phyloP scores from a whole-genome alignment of 2,329 filamentous ascomycete species.

The Microsporum canis region DNA sequence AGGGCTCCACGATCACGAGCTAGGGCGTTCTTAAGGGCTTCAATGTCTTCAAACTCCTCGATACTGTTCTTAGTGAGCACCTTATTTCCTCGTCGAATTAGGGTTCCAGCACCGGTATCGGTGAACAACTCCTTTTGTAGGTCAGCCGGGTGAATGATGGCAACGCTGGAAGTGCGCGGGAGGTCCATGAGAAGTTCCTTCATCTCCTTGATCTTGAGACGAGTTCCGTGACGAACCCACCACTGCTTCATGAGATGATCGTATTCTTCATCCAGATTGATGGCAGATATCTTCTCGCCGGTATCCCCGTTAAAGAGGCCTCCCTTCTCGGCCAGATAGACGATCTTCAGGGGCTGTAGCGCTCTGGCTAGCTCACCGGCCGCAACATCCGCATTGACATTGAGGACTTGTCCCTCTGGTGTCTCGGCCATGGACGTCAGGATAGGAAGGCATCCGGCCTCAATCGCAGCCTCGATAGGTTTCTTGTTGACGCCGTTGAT shows the following conservation, averaged over 20 bases:
- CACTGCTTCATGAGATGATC: conserved; percentile 83
- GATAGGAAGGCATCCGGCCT: conserved; percentile 82
- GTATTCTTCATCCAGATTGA: conserved; percentile 95
- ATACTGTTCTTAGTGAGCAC: conserved; percentile 62
- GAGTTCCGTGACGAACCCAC: conserved; percentile 90
- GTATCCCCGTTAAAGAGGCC: conserved; percentile 87
- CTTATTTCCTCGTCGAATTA: conserved; percentile 87
- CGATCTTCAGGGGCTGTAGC: conserved; percentile 88
- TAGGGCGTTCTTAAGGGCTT: conserved; percentile 69
- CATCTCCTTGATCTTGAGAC: conserved; percentile 95
- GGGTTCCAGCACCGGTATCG: conserved; percentile 83
- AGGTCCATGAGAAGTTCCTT: conserved; percentile 84
- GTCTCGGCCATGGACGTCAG: conserved; percentile 95
- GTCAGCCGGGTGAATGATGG: conserved; percentile 93
- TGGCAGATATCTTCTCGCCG: conserved; percentile 90
- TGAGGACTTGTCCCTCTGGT: conserved; percentile 79
- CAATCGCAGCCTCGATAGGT: conserved; percentile 82
- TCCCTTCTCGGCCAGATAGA: conserved; percentile 97
- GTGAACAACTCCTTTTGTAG: conserved; percentile 96
- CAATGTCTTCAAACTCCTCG: conserved; percentile 62
- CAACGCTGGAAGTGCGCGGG: conserved; percentile 84
- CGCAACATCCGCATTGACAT: conserved; percentile 95
- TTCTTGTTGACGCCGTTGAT: conserved; percentile 84
- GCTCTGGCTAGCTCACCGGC: conserved; percentile 83
- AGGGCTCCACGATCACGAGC: conserved; percentile 70